A percentile compares a stretch with the other conserved stretches of the same genome.
Evolutionary conservation across 202 grass and related monocot genomes (phyloP).

Genomic region (Setaria italica): DNA sequence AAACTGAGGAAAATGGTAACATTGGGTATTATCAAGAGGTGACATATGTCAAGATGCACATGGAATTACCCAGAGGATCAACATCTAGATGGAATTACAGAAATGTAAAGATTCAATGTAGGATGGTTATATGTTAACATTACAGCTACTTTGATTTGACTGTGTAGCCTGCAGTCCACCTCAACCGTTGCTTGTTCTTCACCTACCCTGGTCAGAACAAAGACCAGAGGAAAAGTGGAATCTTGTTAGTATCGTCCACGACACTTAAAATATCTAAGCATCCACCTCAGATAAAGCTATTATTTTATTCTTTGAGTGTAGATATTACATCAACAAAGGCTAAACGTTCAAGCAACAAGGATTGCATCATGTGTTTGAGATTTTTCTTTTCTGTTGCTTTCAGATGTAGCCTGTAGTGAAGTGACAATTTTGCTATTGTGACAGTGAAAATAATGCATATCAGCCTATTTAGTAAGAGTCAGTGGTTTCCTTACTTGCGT

Average conservation of each 20-base stretch:
- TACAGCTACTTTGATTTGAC: neutral
- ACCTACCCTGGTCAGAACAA: conserved; percentile 9
- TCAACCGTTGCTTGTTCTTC: neutral
- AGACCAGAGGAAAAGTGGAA: conserved; percentile 26
- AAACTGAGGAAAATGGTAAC: neutral
- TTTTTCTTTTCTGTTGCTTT: conserved; percentile 6
- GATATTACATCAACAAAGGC: neutral
- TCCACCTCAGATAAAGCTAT: neutral
- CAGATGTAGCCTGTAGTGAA: neutral
- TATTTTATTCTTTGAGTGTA: conserved; percentile 6
- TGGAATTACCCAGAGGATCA: neutral
- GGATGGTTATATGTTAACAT: neutral
- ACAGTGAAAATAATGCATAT: neutral
- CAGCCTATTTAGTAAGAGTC: neutral
- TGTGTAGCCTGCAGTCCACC: neutral
- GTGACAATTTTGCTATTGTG: neutral
- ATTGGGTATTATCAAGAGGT: neutral
- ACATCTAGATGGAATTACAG: neutral
- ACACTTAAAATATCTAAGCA: conserved; percentile 18
- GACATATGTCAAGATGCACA: neutral
- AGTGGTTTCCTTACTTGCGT: neutral
- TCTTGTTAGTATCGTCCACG: neutral
- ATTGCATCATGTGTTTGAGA: neutral
- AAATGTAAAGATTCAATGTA: neutral
- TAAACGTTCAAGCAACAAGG: neutral